Base-by-base conservation (phyloP, 306 rosid species). In the Lotus japonicus region DNA sequence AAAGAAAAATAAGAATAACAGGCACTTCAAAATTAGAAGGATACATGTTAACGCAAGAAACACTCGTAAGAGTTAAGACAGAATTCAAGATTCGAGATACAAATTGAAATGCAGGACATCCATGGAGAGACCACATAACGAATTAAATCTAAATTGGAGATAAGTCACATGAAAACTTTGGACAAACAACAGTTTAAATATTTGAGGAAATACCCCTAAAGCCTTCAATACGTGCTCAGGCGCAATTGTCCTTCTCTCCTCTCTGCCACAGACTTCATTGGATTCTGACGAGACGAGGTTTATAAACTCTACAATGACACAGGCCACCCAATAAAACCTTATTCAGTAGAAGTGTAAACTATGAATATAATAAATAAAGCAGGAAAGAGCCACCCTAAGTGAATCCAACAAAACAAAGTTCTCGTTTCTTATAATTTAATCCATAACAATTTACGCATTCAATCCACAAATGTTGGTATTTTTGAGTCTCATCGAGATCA, bases 151-250 rank as follows among this genome's bases (percentile, higher is more conserved):
- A 54, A 45, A 63, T 19, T 16, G 51, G 42, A 63, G 7, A n/a
- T 10, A 6, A 62, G 19, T 7, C 38, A 38, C 28, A 14, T 14
- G 64, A 73, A 31, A 81, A 59, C 35, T 46, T 39, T 1, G 59
- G 59, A 7, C n/a, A 53, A 18, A 26, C 39, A 61, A 17, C 28
- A 28, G 28, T 28, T 46, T 21, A 53, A 18, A 53, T 7, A 54
- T 43, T 36, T 14, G 49, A 67, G 13, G 58, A 65, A 73, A 52
- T 67, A 92, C 97, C 95, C 89, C 80, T 61, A 92, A 88, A 48
- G 97, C 96, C 86, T 89, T 89, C 75, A 92, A 84, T 23, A 92
- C 97, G 38, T 92, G 97, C 81, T 92, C 97, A 5, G 97, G 97
- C 50, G 97, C 97, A 80, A 92, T 92, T 16, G 97, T 92, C 79